Base-by-base conservation (phyloP, 2,329 filamentous ascomycete species). In the Colletotrichum theobromicola region DNA sequence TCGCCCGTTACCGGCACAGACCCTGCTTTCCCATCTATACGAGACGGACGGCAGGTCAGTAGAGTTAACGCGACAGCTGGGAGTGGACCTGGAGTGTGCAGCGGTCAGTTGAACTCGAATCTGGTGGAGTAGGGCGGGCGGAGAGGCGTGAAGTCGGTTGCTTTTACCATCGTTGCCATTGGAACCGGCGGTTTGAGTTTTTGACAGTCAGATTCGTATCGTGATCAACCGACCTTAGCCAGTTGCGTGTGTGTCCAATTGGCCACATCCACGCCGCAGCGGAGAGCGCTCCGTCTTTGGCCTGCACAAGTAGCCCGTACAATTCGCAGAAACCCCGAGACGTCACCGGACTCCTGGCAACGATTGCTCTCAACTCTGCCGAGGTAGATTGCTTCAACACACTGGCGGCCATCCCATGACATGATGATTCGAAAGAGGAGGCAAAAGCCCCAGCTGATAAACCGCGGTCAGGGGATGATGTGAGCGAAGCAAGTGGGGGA, bases 11-110 rank as follows among this genome's bases (percentile, higher is more conserved):
- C 58, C 15, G 50, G 66, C 58, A 58, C 32, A 21, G 46, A 70
- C 65, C 70, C 28, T 70, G 18, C 42, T 15, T 34, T 18, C 28
- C 34, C 24, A 67, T 73, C 32, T 73, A 73, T 68, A 70, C 70
- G 70, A 73, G 66, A 70, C 70, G 37, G 53, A 24, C 42, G 65
- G 57, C 26, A 58, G 42, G 42, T 28, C 28, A 24, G 66, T 58
- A 58, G 67, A 70, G 34, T 64, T 64, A 34, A 61, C 24, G 42
- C 57, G 30, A 37, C 65, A 18, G 50, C 24, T 35, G 58, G n/a
- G 12, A 46, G 42, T 70, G 70, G 70, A 21, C 37, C 46, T 70
- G 37, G 16, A 58, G 50, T 21, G 24, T 30, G n/a, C 10, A 46
- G 50, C 30, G 28, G 35, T 46, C 46, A 71, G 35, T 35, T 28